Evolutionary conservation across 225 moss, liverwort and hornwort genomes (phyloP).

Genomic region (Pseudisothecium myosuroides): DNA sequence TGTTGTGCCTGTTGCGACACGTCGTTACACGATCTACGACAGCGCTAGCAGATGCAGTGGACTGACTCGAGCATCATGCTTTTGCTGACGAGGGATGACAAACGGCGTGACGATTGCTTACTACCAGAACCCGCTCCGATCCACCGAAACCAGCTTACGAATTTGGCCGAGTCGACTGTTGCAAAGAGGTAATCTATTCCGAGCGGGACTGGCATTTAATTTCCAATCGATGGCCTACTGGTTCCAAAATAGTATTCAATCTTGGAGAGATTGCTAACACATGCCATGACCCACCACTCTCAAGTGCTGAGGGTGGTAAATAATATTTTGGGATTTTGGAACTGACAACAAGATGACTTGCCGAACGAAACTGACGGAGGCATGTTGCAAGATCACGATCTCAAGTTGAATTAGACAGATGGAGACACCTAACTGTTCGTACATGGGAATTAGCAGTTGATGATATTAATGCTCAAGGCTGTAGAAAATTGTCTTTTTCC

Average conservation of each 20-base stretch:
- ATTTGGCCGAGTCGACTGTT: too few relatives aligned
- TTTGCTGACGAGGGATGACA: neutral
- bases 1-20: neutral
- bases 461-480: neutral
- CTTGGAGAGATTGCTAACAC: neutral
- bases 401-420: neutral
- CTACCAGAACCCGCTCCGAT: neutral
- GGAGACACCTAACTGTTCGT: neutral
- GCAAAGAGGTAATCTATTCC: too few relatives aligned
- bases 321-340: too few relatives aligned
- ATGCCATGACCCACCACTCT: neutral
- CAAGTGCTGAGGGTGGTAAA: too few relatives aligned
- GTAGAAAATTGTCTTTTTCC: neutral
- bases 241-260: neutral
- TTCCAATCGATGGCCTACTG: neutral
- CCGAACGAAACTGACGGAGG: neutral
- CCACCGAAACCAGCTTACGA: neutral
- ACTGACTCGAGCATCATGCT: neutral
- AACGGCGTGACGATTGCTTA: neutral
- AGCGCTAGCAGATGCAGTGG: neutral
- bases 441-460: neutral
- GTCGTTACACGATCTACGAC: neutral
- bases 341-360: neutral
- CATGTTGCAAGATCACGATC: neutral
- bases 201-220: neutral